Percentiles rank a stretch among this genome's conserved stretches.
Conservation (phyloP, 2,329 filamentous ascomycete species). For the Elsinoe ampelina region DNA sequence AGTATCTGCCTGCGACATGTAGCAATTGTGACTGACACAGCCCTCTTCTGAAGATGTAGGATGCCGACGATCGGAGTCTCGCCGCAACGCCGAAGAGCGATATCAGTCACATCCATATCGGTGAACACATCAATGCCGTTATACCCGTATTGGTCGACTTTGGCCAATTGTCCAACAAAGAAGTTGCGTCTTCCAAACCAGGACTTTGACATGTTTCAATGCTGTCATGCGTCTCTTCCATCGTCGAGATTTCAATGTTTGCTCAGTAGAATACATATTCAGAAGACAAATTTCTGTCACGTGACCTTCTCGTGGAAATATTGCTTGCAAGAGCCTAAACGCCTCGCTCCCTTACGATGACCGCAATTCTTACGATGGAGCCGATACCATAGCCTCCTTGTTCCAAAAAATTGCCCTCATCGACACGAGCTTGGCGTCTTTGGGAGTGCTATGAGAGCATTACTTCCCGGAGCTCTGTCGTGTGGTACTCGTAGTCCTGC, state of each 20-base stretch:
- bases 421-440: too few relatives aligned
- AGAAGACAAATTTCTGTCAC: too few relatives aligned
- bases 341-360: neutral
- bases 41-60: neutral
- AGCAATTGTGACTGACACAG: neutral
- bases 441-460: too few relatives aligned
- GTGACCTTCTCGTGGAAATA: neutral
- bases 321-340: neutral
- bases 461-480: too few relatives aligned
- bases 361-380: too few relatives aligned
- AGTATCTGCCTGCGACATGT: neutral
- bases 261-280: neutral
- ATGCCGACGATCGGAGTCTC: neutral
- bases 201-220: neutral
- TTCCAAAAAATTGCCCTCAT: too few relatives aligned
- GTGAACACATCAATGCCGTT: constrained; percentile 8
- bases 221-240: neutral
- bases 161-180: constrained; percentile 6
- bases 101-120: neutral
- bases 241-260: too few relatives aligned
- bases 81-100: neutral
- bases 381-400: too few relatives aligned
- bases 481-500: too few relatives aligned
- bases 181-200: neutral
- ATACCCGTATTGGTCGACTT: neutral